Evolutionary conservation across 192 early-diverging fungal genomes (phyloP).

Genomic region (Haplosporangium gracile): DNA sequence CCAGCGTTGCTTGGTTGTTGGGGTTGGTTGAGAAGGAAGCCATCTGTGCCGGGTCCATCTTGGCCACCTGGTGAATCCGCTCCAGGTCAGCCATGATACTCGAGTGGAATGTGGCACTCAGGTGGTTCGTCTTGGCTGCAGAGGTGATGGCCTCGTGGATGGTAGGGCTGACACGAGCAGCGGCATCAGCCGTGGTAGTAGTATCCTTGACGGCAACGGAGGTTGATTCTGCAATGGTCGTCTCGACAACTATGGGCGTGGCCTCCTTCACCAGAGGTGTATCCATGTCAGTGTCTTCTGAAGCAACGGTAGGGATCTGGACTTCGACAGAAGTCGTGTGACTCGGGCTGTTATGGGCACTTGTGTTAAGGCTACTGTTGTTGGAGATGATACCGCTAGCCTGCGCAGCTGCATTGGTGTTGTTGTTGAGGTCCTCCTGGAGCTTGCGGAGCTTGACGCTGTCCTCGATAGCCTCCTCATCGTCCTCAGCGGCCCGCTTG

Average conservation of each 20-base stretch:
- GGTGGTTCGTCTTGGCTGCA: slow-evolving; percentile 25
- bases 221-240: neutral
- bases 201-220: neutral
- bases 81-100: slow-evolving; percentile 52
- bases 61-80: slow-evolving; percentile 48
- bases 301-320: slow-evolving; percentile 6
- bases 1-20: slow-evolving; percentile 50
- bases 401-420: slow-evolving; percentile 43
- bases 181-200: neutral
- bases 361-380: slow-evolving; percentile 15
- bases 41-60: slow-evolving; percentile 45
- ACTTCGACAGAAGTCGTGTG: slow-evolving; percentile 23
- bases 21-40: slow-evolving; percentile 55
- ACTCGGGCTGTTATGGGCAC: slow-evolving; percentile 24
- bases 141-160: slow-evolving; percentile 14
- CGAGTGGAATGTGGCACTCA: slow-evolving; percentile 35
- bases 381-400: slow-evolving; percentile 40
- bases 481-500: slow-evolving; percentile 42
- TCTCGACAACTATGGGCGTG: neutral
- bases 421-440: slow-evolving; percentile 55
- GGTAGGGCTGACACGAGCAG: slow-evolving; percentile 13
- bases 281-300: neutral
- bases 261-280: neutral
- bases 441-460: slow-evolving; percentile 51
- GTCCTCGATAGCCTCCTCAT: slow-evolving; percentile 37